phyloP scores from a whole-genome alignment of 441 rosid genomes.

The Populus hybrid region DNA sequence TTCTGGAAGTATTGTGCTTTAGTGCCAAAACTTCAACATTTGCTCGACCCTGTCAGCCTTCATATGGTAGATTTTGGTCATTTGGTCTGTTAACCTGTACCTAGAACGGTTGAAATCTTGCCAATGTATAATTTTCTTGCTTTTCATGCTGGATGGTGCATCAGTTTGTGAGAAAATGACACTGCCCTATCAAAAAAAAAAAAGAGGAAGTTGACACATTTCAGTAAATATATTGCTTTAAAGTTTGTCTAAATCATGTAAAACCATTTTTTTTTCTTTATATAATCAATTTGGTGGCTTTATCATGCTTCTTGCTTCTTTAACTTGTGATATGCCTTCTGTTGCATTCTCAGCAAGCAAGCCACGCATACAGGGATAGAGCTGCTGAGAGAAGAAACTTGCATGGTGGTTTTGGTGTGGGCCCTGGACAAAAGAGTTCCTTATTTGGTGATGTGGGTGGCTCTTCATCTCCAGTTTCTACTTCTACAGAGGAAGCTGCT shows the following conservation, averaged over 20 bases:
- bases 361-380: conserved; percentile 70
- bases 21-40: not conserved
- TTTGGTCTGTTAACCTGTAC: not conserved
- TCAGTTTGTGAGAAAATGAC: not conserved
- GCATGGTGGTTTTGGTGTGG: conserved; percentile 82
- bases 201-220: not conserved
- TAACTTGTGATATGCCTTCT: conserved; percentile 4
- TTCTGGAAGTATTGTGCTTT: not conserved
- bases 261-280: not conserved
- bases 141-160: not conserved
- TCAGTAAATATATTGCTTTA: not conserved
- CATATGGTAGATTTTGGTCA: not conserved
- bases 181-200: not conserved
- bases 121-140: not conserved
- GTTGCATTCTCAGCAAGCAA: conserved; percentile 36
- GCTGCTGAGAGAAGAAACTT: conserved; percentile 88
- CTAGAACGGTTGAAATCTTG: not conserved
- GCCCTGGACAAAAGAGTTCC: conserved; percentile 75
- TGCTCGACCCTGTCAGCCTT: not conserved
- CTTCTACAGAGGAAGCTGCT: conserved; percentile 51
- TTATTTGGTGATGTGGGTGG: conserved; percentile 22
- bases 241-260: not conserved
- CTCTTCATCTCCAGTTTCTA: conserved; percentile 26
- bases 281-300: not conserved
- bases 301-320: not conserved